These are phyloP conservation scores for Cicer pinnatifidum DNA, from an alignment of 306 rosid genomes.

Conservation along the genomic window DNA sequence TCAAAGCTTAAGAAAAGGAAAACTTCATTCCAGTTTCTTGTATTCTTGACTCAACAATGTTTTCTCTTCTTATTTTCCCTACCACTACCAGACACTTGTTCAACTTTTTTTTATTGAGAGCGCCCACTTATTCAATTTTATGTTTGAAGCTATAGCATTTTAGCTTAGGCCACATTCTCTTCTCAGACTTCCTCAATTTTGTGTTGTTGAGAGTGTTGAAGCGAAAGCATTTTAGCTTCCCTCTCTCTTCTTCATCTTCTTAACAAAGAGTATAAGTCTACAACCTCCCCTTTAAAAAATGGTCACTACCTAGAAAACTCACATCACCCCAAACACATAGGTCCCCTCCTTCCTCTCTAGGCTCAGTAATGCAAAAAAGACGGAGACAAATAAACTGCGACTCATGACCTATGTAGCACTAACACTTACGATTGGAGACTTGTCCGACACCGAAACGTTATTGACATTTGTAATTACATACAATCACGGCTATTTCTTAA, in stretches of 20 bases:
- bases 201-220: slow-evolving; percentile 7
- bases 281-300: background rate
- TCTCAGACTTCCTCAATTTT: slow-evolving; percentile 25
- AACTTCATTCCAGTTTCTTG: slow-evolving; percentile 2
- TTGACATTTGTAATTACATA: too few species aligned
- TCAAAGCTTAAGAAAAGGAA: slow-evolving; percentile 14
- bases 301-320: background rate
- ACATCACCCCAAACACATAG: background rate
- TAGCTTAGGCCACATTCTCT: slow-evolving; percentile 1
- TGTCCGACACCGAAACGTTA: too few species aligned
- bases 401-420: too few species aligned
- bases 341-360: background rate
- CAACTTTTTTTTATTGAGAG: background rate
- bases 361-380: background rate
- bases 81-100: background rate
- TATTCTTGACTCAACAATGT: slow-evolving; percentile 20
- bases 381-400: slow-evolving; percentile 28
- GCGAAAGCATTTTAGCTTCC: slow-evolving; percentile 1
- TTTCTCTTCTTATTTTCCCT: slow-evolving; percentile 5
- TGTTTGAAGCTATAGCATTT: too few species aligned
- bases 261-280: background rate
- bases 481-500: too few species aligned
- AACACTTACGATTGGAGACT: too few species aligned
- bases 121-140: too few species aligned
- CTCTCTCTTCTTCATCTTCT: background rate